These are phyloP conservation scores for Dryas drummondii DNA, from an alignment of 306 rosid genomes.

Conservation along the genomic window DNA sequence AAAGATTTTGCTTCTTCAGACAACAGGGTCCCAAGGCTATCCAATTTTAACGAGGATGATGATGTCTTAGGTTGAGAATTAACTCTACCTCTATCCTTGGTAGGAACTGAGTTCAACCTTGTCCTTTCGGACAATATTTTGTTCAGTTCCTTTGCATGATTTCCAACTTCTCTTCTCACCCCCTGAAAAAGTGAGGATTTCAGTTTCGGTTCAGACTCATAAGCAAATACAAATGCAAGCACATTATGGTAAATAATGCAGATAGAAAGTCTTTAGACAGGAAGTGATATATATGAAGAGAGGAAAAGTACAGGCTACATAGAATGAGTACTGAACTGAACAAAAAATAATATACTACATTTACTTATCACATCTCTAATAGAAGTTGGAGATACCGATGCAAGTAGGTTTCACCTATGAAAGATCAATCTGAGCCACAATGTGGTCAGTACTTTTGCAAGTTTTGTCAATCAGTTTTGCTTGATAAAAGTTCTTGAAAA, in stretches of 20 bases:
- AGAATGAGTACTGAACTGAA: too few species aligned
- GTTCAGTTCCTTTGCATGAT: conserved; percentile 69
- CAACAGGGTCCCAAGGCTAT: conserved; percentile 32
- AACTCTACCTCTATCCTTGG: conserved; percentile 41
- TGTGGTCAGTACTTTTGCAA: background rate
- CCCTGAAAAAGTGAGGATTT: conserved; percentile 52
- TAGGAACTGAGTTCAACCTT: conserved; percentile 25
- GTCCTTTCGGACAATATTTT: conserved; percentile 32
- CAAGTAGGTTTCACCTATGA: too few species aligned
- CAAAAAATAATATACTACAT: too few species aligned
- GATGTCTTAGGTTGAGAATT: conserved; percentile 49
- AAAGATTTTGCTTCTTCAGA: conserved; percentile 41
- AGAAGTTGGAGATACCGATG: too few species aligned
- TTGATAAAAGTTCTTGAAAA: too few species aligned
- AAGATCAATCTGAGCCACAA: background rate
- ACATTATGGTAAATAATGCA: background rate
- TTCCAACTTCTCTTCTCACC: conserved; percentile 94
- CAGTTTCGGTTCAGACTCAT: background rate
- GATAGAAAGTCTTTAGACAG: background rate
- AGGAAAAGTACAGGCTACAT: background rate
- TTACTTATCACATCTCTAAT: too few species aligned
- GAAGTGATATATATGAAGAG: background rate
- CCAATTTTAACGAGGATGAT: conserved; percentile 33
- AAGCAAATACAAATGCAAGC: background rate
- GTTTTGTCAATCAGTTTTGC: too few species aligned